Evolutionary conservation across 495 filamentous ascomycete genomes (phyloP).

Genomic region (Hypoxylon cercidicola): DNA sequence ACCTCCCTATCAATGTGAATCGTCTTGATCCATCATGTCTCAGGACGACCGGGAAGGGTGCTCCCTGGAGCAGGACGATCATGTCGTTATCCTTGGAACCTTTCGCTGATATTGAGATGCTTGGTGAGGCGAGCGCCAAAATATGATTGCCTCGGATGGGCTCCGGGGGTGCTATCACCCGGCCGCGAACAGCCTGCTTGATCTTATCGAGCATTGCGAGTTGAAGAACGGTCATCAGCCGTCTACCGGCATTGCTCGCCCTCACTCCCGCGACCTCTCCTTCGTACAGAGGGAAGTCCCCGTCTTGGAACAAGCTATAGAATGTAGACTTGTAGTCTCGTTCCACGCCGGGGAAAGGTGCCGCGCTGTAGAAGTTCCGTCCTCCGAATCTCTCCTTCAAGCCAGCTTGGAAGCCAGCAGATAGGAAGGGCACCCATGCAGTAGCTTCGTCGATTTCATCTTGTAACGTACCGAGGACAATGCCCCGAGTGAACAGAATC

Average conservation of each 20-base stretch:
- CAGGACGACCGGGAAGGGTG: conserved; percentile 15
- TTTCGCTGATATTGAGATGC: conserved; percentile 3
- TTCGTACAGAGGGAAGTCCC: conserved; percentile 6
- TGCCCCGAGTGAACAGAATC: conserved; percentile 7
- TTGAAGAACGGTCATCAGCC: conserved; percentile 12
- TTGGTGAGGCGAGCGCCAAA: conserved; percentile 5
- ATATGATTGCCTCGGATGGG: conserved; percentile 19
- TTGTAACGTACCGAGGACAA: conserved; percentile 12
- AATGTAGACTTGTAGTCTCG: conserved; percentile 20
- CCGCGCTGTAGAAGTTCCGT: conserved; percentile 9
- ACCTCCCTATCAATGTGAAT: conserved; percentile 16
- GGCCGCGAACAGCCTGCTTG: conserved; percentile 1
- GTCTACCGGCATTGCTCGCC: background rate
- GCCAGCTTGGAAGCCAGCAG: conserved; percentile 9
- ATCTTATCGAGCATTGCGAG: conserved; percentile 17
- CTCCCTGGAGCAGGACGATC: conserved; percentile 20
- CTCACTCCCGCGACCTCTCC: conserved; percentile 17
- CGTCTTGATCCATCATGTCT: conserved; percentile 1
- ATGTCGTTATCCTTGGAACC: background rate
- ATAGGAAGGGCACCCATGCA: conserved; percentile 19
- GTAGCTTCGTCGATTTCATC: conserved; percentile 7
- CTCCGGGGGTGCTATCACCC: conserved; percentile 10
- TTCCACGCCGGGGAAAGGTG: conserved; percentile 18
- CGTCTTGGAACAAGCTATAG: conserved; percentile 1
- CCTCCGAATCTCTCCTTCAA: conserved; percentile 28